phyloP scores from a whole-genome alignment of 441 rosid species.

The Erysimum pusillum region DNA sequence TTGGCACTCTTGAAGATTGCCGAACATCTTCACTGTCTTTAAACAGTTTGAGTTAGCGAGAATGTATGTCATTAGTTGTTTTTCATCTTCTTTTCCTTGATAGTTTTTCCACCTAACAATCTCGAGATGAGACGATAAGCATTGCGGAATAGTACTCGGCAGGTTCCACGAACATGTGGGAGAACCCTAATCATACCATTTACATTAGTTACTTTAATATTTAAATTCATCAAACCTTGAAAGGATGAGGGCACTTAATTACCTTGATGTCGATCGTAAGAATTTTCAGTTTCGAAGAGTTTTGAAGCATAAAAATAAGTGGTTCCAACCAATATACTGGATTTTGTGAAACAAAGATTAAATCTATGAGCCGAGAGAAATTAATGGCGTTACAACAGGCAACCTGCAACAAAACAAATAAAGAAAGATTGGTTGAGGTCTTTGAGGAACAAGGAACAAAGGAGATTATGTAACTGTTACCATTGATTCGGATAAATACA shows the following conservation, averaged over 20 bases:
- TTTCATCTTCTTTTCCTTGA: neutral
- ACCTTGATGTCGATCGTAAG: neutral
- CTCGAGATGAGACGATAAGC: constrained; percentile 26
- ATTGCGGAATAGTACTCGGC: constrained; percentile 20
- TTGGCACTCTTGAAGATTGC: neutral
- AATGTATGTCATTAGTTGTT: constrained; percentile 18
- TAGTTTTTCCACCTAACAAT: neutral
- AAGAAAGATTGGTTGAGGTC: no score
- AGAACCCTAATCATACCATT: neutral
- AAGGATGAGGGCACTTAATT: neutral
- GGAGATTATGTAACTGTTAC: no score
- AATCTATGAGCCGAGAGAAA: neutral
- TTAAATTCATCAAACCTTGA: neutral
- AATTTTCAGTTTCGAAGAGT: neutral
- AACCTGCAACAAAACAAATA: no score
- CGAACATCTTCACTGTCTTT: constrained; percentile 8
- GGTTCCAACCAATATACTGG: neutral
- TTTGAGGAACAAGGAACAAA: no score
- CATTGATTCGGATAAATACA: no score
- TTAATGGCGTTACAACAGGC: no score
- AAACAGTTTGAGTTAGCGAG: constrained; percentile 17
- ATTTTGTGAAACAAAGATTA: neutral
- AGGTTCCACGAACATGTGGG: neutral
- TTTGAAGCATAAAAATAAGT: neutral
- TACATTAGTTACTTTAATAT: neutral